Percentiles rank a stretch among this genome's conserved stretches.
Evolutionary conservation across 2,329 filamentous ascomycete species (phyloP).

Genomic region (Neofusicoccum sp.): DNA sequence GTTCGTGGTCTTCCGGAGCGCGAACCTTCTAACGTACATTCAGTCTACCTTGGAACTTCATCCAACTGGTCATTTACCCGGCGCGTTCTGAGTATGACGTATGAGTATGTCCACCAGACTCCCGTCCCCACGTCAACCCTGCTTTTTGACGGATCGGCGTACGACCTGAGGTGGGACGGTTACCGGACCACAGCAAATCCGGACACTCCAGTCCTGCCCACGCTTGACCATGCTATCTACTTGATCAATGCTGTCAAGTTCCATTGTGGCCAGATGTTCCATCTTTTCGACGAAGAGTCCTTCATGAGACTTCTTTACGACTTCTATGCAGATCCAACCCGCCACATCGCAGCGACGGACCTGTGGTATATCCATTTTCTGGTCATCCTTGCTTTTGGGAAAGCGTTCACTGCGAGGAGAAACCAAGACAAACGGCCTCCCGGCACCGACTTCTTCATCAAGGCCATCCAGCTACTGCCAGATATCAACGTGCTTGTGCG

Average conservation of each 20-base stretch:
- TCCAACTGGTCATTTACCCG: conserved; percentile 58
- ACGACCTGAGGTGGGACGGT: conserved; percentile 54
- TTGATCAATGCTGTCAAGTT: conserved; percentile 58
- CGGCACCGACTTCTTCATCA: conserved; percentile 41
- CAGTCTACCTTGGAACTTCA: conserved; percentile 55
- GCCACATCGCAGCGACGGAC: conserved; percentile 26
- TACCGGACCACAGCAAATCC: conserved; percentile 30
- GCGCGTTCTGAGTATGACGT: conserved; percentile 49
- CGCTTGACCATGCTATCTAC: conserved; percentile 52
- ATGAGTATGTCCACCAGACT: conserved; percentile 46
- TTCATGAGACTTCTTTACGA: conserved; percentile 48
- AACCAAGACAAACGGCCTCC: conserved; percentile 37
- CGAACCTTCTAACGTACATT: neutral
- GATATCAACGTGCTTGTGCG: conserved; percentile 21
- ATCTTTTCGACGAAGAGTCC: conserved; percentile 53
- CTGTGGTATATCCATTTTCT: conserved; percentile 57
- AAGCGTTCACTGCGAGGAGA: conserved; percentile 49
- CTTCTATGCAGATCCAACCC: conserved; percentile 41
- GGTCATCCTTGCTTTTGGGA: conserved; percentile 55
- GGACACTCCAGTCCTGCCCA: conserved; percentile 45
- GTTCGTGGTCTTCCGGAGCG: neutral
- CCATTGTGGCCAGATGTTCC: conserved; percentile 54
- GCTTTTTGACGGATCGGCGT: conserved; percentile 52
- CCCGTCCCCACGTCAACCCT: conserved; percentile 45
- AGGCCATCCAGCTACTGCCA: conserved; percentile 39